phyloP scores from a whole-genome alignment of 2,329 filamentous ascomycete genomes.

The Curvularia verruculosa region DNA sequence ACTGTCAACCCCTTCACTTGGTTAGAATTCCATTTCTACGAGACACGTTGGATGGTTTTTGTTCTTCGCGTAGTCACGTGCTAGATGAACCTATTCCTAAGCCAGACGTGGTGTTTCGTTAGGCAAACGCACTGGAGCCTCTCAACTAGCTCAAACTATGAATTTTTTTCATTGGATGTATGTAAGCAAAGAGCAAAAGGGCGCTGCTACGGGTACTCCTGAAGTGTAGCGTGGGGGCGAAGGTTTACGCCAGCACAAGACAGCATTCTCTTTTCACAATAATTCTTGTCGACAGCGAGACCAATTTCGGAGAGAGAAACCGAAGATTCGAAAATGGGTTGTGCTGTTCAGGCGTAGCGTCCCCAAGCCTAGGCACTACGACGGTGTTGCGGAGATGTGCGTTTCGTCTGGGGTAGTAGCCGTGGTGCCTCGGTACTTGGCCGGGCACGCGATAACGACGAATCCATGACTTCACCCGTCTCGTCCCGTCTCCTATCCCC shows the following conservation, averaged over 20 bases:
- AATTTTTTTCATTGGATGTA: not conserved
- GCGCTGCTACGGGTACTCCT: not conserved
- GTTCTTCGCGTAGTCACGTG: slow-evolving; percentile 38
- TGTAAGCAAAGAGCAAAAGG: not conserved
- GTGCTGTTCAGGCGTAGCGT: not conserved
- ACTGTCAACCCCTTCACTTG: not conserved
- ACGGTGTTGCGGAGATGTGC: slow-evolving; percentile 4
- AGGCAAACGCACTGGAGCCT: not conserved
- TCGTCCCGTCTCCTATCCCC: slow-evolving; percentile 31
- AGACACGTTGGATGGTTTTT: slow-evolving; percentile 12
- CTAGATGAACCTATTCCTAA: not conserved
- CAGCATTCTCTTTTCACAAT: not conserved
- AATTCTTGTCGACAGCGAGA: not conserved
- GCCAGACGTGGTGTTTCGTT: not conserved
- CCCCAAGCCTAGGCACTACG: not conserved
- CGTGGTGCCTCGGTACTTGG: slow-evolving; percentile 42
- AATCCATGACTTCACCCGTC: slow-evolving; percentile 33
- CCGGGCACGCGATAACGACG: slow-evolving; percentile 14
- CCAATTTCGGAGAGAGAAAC: not conserved
- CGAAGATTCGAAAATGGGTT: not conserved
- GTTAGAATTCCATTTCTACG: not conserved
- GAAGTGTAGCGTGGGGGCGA: not conserved
- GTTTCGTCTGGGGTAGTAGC: slow-evolving; percentile 21
- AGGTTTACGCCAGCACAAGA: not conserved
- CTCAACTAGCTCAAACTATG: not conserved